Conservation (phyloP, 371 early-diverging fungal species). For the Mortierella sp. region DNA sequence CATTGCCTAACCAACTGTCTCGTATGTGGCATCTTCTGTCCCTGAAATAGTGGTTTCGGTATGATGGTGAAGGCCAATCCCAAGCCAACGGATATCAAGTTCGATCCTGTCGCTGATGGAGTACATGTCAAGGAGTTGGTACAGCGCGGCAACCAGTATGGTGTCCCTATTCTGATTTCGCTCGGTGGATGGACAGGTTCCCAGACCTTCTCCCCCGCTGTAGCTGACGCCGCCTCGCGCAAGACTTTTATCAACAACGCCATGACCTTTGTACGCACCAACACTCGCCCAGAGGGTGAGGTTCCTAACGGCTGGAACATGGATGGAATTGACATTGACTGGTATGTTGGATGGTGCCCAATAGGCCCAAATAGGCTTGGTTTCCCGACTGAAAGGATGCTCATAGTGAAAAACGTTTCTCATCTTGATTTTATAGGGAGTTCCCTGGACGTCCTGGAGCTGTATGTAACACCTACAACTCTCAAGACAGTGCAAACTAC, state of each 20-base stretch:
- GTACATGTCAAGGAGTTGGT: conserved; percentile 60
- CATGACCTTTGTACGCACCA: conserved; percentile 54
- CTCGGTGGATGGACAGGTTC: conserved; percentile 88
- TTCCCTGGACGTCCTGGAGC: conserved; percentile 77
- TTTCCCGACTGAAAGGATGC: no score
- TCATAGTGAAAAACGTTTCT: no score
- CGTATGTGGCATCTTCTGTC: neutral
- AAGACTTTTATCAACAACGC: conserved; percentile 64
- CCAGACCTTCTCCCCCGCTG: conserved; percentile 69
- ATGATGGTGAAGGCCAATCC: conserved; percentile 47
- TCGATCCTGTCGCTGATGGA: conserved; percentile 55
- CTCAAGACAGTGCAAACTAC: conserved; percentile 66
- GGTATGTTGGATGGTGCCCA: no score
- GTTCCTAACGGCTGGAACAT: conserved; percentile 55
- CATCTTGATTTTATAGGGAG: conserved; percentile 63
- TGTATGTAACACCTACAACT: conserved; percentile 67
- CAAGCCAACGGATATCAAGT: conserved; percentile 38
- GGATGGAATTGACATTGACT: conserved; percentile 73
- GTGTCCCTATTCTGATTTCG: conserved; percentile 74
- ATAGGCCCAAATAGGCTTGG: no score
- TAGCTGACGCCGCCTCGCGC: conserved; percentile 56
- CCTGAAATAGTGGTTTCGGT: conserved; percentile 41
- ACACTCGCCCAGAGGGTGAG: conserved; percentile 41
- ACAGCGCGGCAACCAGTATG: conserved; percentile 60
- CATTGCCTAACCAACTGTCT: neutral